phyloP scores from a whole-genome alignment of 805 yeast species.

The Ogataea ramenticola region DNA sequence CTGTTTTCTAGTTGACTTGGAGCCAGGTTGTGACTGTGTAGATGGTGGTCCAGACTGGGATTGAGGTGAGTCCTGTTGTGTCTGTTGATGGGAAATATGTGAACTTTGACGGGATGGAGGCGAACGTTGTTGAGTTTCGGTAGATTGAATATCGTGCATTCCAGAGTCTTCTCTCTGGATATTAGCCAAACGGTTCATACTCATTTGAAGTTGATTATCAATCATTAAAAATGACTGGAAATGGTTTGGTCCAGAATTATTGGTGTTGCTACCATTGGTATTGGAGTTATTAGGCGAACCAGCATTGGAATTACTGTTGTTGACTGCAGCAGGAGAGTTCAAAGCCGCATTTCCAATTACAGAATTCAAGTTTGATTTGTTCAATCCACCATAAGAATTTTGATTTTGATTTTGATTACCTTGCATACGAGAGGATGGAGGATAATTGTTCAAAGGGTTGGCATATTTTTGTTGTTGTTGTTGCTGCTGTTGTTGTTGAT shows the following conservation, averaged over 20 bases:
- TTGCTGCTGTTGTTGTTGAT: constrained; percentile 1
- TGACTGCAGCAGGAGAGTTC: neutral
- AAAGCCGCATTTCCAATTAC: neutral
- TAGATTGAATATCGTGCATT: neutral
- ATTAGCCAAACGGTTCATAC: neutral
- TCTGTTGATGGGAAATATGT: too few relatives aligned
- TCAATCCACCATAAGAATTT: neutral
- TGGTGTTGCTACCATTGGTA: neutral
- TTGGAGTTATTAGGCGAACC: neutral
- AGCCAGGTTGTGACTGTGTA: too few relatives aligned
- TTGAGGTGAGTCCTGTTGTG: too few relatives aligned
- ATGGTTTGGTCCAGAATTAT: neutral
- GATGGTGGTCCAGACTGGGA: too few relatives aligned
- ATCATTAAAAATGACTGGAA: neutral
- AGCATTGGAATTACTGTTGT: neutral
- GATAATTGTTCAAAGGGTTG: neutral
- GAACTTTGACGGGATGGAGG: too few relatives aligned
- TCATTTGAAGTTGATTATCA: neutral
- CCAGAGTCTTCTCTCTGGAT: neutral
- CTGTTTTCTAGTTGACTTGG: neutral
- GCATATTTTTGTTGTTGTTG: neutral
- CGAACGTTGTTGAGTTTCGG: neutral
- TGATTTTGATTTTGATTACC: neutral
- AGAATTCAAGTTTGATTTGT: neutral
- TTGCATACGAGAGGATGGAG: neutral